A percentile compares a stretch with the other conserved stretches of the same genome.
phyloP scores from a whole-genome alignment of 2,329 filamentous ascomycete genomes.

The Parascedosporium putredinis region DNA sequence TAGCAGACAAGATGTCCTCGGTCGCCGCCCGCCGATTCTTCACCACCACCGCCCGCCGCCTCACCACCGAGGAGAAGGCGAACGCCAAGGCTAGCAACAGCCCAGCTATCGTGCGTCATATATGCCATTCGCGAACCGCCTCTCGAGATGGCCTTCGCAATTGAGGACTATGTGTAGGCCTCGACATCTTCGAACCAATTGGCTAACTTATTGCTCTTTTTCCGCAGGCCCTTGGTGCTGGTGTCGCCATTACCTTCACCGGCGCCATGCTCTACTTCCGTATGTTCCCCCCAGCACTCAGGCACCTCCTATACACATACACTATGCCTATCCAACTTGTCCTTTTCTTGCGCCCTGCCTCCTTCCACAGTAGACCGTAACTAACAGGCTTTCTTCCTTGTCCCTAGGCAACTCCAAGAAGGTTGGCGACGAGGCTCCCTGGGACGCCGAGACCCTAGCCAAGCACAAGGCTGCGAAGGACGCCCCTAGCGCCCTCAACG shows the following conservation, averaged over 20 bases:
- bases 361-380: background rate
- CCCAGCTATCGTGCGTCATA: conserved; percentile 24
- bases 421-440: conserved; percentile 58
- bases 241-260: conserved; percentile 82
- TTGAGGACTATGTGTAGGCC: too few species aligned
- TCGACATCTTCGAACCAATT: background rate
- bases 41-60: conserved; percentile 41
- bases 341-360: background rate
- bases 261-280: conserved; percentile 87
- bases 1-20: conserved; percentile 40
- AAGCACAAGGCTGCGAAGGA: conserved; percentile 67
- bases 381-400: conserved; percentile 18
- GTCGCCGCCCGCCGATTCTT: conserved; percentile 46
- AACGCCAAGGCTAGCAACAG: conserved; percentile 2
- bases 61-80: conserved; percentile 22
- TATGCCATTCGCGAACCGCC: conserved; percentile 11
- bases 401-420: conserved; percentile 76
- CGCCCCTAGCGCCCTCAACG: conserved; percentile 90
- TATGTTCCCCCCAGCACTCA: conserved; percentile 26
- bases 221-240: conserved; percentile 70
- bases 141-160: background rate
- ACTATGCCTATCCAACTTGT: background rate
- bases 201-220: conserved; percentile 9
- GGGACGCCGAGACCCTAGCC: conserved; percentile 56
- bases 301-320: too few species aligned